Evolutionary conservation across 2,329 filamentous ascomycete species (phyloP), one percentile per base, ranked within the genome.

Genomic region (Fusarium tricinctum): DNA sequence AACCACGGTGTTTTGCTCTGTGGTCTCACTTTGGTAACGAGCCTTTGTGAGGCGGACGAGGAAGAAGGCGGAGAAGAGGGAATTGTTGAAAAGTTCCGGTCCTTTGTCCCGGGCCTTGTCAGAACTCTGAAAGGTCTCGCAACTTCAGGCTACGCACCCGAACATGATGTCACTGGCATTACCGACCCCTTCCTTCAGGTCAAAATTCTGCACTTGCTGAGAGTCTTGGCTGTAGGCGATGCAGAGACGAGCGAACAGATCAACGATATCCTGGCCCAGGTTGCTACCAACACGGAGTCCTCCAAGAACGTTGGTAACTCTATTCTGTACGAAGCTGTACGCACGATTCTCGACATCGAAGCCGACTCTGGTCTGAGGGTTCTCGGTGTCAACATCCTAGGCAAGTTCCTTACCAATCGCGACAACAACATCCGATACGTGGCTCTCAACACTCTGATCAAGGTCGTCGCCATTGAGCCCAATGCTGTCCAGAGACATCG

Each of bases 351-450:
- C 48, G 96, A 99, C 72, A 98, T 99, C 54, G 96, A 99, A 80
- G 97, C 96, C 22, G 97, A 99, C 77, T 97, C 96, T 12, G 95
- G 96, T 35, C 83, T 99, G 67, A 88, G 97, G 50, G 96, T 99
- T 22, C 86, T 99, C 26, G 96, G 96, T 75, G 96, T 99, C 73
- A 99, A 99, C 78, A 99, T 99, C 70, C 88, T 99, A 23, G 96
- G 97, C 78, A 99, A 98, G 78, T 99, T 99, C 81, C 82, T 99
- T 66, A 91, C 94, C n/a, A 99, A 99, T 83, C 91, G 95, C 73
- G 96, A 99, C 81, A 99, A 99, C 85, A 99, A 99, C 78, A 99
- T 99, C 74, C 91, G 96, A 79, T 99, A 99, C 76, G 96, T 99
- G 51, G 96, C 96, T 19, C 85, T 99, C 51, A 99, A 99, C 80